Evolutionary conservation across 2,329 filamentous ascomycete genomes (phyloP), one percentile per base, ranked within the genome.

Genomic region (Apiospora saccharicola): DNA sequence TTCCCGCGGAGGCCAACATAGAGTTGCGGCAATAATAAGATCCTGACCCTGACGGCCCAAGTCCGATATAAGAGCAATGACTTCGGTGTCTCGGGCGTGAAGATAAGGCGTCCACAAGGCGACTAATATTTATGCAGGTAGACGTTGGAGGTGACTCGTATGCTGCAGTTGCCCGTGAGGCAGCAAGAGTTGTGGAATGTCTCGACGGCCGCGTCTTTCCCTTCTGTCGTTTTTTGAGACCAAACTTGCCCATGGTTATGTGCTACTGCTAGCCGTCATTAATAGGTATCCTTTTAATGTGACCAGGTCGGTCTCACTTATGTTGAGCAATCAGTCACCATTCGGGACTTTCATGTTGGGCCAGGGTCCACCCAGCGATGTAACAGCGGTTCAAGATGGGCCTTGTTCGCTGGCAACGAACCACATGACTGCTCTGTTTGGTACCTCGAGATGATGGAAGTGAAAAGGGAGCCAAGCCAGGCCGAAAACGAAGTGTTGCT

Each of bases 381-480:
- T 57, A 53, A 70, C 68, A 26, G 68, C 68, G 68, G 68, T 51
- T 51, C 46, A 70, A 26, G 68, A 70, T 57, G 47, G 44, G 16
- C 24, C 47, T 64, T 64, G 30, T 64, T 41, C 57, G 57, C 34
- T 64, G 57, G 57, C 57, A 64, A 41, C 57, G 57, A 64, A 37
- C 57, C 57, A 64, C 10, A 64, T 64, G 57, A 64, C 34, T n/a
- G 57, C 34, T 37, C 19, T 64, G 13, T 64, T n/a, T 64, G 57
- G 57, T 64, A 64, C 57, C n/a, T 41, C 57, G 19, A 64, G 57
- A 64, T 64, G 57, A 64, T 64, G 57, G 34, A 64, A 64, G 57
- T 22, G 30, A 41, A 64, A 64, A 64, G 57, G 22, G 19, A 41
- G 57, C 57, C 34, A 64, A 34, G 57, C 4, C 30, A 41, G 57